Evolutionary conservation across 2,329 filamentous ascomycete species (phyloP).

Genomic region (Cladosporium sp.): DNA sequence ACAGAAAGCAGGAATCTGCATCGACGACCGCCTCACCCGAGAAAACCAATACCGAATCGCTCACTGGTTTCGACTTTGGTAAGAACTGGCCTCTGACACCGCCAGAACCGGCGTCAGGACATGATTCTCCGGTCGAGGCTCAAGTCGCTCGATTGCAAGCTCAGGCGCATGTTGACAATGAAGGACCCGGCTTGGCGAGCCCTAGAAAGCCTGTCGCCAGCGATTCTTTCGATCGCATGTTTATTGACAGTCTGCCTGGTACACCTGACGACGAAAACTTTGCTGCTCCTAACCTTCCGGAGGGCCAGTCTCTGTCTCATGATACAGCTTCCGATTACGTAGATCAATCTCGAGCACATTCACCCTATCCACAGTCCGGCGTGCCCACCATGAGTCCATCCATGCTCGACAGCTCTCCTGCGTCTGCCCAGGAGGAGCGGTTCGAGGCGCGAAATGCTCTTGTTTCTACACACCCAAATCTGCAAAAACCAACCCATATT

Average conservation of each 20-base stretch:
- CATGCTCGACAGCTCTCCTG: slow-evolving; percentile 10
- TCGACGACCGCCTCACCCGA: neutral
- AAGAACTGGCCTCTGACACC: slow-evolving; percentile 12
- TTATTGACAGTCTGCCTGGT: slow-evolving; percentile 34
- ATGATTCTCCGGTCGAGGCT: neutral
- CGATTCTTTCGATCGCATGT: slow-evolving; percentile 36
- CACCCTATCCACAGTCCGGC: neutral
- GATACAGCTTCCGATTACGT: neutral
- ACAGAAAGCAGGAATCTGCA: neutral
- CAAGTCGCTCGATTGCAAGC: neutral
- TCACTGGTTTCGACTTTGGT: slow-evolving; percentile 2
- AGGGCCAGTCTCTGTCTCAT: neutral
- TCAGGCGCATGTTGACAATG: neutral
- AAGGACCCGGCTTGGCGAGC: slow-evolving; percentile 5
- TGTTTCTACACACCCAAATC: neutral
- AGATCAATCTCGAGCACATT: neutral
- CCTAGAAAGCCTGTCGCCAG: slow-evolving; percentile 30
- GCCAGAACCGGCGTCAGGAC: neutral
- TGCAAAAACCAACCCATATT: neutral
- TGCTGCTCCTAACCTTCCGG: neutral
- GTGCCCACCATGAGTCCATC: slow-evolving; percentile 6
- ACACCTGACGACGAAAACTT: neutral
- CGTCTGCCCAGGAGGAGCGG: neutral
- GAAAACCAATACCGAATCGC: neutral
- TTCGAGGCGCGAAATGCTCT: neutral